phyloP scores from a whole-genome alignment of 345 rosid genomes.

The Camelina laxa region DNA sequence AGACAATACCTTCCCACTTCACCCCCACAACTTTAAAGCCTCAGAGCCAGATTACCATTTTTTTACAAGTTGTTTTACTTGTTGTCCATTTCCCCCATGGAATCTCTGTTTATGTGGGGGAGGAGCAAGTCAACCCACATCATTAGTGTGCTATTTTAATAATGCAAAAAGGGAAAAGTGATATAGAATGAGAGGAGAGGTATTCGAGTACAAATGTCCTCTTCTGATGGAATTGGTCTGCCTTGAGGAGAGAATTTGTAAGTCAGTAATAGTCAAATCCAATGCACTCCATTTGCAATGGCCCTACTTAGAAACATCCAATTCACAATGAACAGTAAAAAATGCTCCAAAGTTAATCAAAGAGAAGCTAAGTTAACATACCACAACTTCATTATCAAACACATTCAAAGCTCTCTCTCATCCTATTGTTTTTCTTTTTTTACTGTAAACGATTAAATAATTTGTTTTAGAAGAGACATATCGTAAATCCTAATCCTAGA shows the following conservation, averaged over 20 bases:
- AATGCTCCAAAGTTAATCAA: background rate
- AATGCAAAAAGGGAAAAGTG: constrained; percentile 37
- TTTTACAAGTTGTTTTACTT: constrained; percentile 33
- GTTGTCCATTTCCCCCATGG: constrained; percentile 33
- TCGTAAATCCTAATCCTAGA: too few species aligned
- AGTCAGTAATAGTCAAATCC: constrained; percentile 28
- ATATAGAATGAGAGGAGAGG: constrained; percentile 28
- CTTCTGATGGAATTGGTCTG: constrained; percentile 43
- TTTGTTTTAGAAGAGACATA: too few species aligned
- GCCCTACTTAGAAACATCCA: constrained; percentile 29
- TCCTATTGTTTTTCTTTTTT: constrained; percentile 18
- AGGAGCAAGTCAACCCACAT: constrained; percentile 43
- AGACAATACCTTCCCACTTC: constrained; percentile 30
- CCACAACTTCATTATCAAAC: constrained; percentile 62
- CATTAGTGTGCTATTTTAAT: constrained; percentile 47
- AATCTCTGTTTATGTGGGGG: constrained; percentile 41
- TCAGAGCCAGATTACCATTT: constrained; percentile 20
- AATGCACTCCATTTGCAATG: constrained; percentile 39
- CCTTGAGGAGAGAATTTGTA: constrained; percentile 35
- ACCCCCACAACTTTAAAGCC: constrained; percentile 24
- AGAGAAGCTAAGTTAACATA: constrained; percentile 41
- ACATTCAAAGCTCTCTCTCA: constrained; percentile 79
- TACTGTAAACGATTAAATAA: too few species aligned
- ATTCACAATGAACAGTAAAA: background rate
- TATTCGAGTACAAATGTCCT: constrained; percentile 41